Evolutionary conservation across 805 yeast species (phyloP), one percentile per base, ranked within the genome.

Genomic region (Candida arabinofermentans): DNA sequence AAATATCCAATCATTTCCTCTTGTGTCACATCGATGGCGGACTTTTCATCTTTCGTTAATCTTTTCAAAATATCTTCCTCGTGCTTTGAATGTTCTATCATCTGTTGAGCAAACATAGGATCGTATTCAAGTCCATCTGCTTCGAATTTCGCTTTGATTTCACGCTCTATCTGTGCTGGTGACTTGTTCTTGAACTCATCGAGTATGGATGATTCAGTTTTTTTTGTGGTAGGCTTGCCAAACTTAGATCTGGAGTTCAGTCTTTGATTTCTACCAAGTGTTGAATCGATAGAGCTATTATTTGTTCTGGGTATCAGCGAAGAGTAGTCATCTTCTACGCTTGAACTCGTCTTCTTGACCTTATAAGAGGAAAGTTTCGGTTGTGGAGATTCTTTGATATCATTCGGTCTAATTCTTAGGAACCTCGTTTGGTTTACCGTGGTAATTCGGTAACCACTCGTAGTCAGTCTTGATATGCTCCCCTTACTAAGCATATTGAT

Each of bases 91-190:
- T 51, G 51, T 21, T 48, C 48, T 8, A 61, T 54, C 47, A 62
- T 41, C 17, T 45, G 33, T 27, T 61, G 55, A 3, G 53, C 59
- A 47, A 62, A 62, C 22, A 46, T 43, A 10, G 58, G 53, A 40
- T 62, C 66, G 22, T 51, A 52, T 5, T 62, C 66, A 14, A 60
- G 33, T 2, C 59, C 57, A 40, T 55, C 61, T 10, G 37, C 26
- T 27, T 45, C 42, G 34, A 62, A 60, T 27, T 47, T 48, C 12
- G 37, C 37, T 24, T 45, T 52, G 14, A 62, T 34, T 31, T 59
- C 63, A 22, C 48, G 34, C 27, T 51, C 57, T 7, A 62, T 59
- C 29, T 53, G 49, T 8, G 55, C 54, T 0, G 65, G 55, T 2
- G 53, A 44, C 42, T 60, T 58, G 29, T 39, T 37, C 5, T 39